Percentiles rank a stretch among this genome's conserved stretches.
Conservation (phyloP, 208 protist genomes). For the Wallacemonas rigidus region DNA sequence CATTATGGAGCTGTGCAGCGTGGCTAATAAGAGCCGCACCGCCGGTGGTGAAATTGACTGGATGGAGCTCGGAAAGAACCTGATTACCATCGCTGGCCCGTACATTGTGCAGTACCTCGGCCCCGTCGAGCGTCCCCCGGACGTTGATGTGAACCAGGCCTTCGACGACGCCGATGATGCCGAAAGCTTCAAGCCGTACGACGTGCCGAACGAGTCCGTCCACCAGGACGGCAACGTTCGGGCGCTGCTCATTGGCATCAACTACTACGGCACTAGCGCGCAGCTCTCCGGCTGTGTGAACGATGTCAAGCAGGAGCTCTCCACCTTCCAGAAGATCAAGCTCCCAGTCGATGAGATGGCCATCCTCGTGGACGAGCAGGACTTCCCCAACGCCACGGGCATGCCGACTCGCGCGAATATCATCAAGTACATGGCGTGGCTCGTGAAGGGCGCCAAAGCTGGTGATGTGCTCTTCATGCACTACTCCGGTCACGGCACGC, state of each 20-base stretch:
- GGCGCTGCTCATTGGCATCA: conserved; percentile 76
- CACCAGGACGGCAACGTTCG: conserved; percentile 37
- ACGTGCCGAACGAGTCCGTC: conserved; percentile 22
- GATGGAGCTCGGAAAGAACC: conserved; percentile 38
- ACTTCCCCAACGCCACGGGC: conserved; percentile 43
- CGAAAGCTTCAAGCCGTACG: conserved; percentile 46
- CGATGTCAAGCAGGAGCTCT: conserved; percentile 58
- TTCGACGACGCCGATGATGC: conserved; percentile 42
- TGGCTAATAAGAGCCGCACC: conserved; percentile 21
- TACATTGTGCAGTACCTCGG: conserved; percentile 67
- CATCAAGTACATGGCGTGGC: conserved; percentile 75
- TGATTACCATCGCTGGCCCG: conserved; percentile 36
- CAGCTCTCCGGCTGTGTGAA: conserved; percentile 76
- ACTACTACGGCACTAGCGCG: conserved; percentile 67
- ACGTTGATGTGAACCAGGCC: conserved; percentile 45
- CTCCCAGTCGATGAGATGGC: conserved; percentile 52
- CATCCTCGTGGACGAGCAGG: conserved; percentile 72
- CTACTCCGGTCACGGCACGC: conserved; percentile 83
- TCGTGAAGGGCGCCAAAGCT: conserved; percentile 56
- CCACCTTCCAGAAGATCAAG: conserved; percentile 57
- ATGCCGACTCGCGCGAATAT: conserved; percentile 65
- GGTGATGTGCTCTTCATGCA: conserved; percentile 84
- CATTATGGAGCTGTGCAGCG: conserved; percentile 30
- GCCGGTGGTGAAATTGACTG: conserved; percentile 32
- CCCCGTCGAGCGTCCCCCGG: conserved; percentile 30